Base-by-base conservation (phyloP, 2,329 filamentous ascomycete genomes). In the Trichoderma sp. region DNA sequence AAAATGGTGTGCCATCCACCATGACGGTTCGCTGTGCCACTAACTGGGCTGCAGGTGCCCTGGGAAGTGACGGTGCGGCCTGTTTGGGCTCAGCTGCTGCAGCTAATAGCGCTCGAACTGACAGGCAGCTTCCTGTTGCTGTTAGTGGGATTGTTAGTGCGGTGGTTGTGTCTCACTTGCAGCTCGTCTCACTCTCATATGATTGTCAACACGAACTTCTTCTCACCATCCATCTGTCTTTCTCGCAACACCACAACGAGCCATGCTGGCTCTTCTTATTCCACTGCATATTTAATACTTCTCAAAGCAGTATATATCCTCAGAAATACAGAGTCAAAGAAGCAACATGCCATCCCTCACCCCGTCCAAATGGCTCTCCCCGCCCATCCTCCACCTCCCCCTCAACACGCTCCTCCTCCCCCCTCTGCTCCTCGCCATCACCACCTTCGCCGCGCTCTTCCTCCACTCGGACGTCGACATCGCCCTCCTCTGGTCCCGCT, bases 401-500 rank as follows among this genome's bases (percentile, higher is more conserved):
- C 80, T 85, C 56, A 82, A 80, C 47, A 83, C 82, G 72, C 74
- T 86, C 43, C 73, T 82, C n/a, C 78, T 85, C 50, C 72, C 81
- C 2, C 79, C 83, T 10, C 74, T 82, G 55, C 71, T 83, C 34
- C 77, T 85, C 60, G 77, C 81, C 69, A 50, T 79, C 65, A 71
- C 76, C 47, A 83, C 82, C 4, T 74, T 74, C 30, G 63, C 74
- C 67, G 69, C 74, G 28, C 78, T 85, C 69, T 80, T 82, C 68
- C 64, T 76, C 34, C 78, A 82, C 72, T 78, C 78, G 48, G 82
- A 84, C 73, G 78, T 83, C 72, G 82, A 84, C 76, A 75, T 80
- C 63, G 78, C 80, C 19, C 75, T 83, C 67, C 80, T 85, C 66
- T 84, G 80, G 75, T 83, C 81, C 50, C 82, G 84, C 69, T 85